A percentile compares a stretch with the other conserved stretches of the same genome.
phyloP scores from a whole-genome alignment of 2,329 filamentous ascomycete species.

The Sarocladium kiliense region DNA sequence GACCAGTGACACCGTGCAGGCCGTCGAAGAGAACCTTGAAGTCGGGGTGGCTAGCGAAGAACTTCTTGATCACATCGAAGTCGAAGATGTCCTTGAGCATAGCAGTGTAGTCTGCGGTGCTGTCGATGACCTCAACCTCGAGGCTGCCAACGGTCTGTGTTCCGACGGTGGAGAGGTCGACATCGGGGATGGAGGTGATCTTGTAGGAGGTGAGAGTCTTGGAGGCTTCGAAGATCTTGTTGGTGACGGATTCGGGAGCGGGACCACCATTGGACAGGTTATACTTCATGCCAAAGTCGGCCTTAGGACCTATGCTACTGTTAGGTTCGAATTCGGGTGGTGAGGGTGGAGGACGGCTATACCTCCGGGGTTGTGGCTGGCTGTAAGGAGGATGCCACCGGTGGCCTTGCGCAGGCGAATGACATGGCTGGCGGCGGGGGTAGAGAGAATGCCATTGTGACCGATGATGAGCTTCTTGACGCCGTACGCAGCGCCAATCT shows the following conservation, averaged over 20 bases:
- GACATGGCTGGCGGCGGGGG: slow-evolving; percentile 90
- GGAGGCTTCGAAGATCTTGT: slow-evolving; percentile 93
- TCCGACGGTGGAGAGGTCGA: slow-evolving; percentile 81
- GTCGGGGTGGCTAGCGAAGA: slow-evolving; percentile 79
- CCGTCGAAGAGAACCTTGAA: slow-evolving; percentile 98
- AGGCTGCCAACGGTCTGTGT: slow-evolving; percentile 77
- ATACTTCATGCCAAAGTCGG: slow-evolving; percentile 99
- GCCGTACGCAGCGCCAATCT: slow-evolving; percentile 93
- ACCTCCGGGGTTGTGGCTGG: slow-evolving; percentile 98
- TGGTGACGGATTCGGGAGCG: slow-evolving; percentile 91
- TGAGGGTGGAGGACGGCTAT: slow-evolving; percentile 26
- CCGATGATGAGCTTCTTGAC: slow-evolving; percentile 98
- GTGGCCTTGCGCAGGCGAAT: slow-evolving; percentile 94
- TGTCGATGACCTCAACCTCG: slow-evolving; percentile 94
- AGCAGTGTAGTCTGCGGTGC: slow-evolving; percentile 81
- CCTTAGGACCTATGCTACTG: slow-evolving; percentile 63
- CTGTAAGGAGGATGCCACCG: slow-evolving; percentile 92
- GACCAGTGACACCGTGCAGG: slow-evolving; percentile 89
- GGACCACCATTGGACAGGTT: slow-evolving; percentile 95
- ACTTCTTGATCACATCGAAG: slow-evolving; percentile 91
- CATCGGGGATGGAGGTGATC: slow-evolving; percentile 76
- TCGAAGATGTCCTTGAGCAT: slow-evolving; percentile 99
- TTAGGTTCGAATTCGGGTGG: background rate
- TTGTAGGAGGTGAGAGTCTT: slow-evolving; percentile 92
- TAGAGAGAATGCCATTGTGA: slow-evolving; percentile 93